Percentiles rank a stretch among this genome's conserved stretches.
phyloP scores from a whole-genome alignment of 345 rosid species.

The Melaleuca alternifolia region DNA sequence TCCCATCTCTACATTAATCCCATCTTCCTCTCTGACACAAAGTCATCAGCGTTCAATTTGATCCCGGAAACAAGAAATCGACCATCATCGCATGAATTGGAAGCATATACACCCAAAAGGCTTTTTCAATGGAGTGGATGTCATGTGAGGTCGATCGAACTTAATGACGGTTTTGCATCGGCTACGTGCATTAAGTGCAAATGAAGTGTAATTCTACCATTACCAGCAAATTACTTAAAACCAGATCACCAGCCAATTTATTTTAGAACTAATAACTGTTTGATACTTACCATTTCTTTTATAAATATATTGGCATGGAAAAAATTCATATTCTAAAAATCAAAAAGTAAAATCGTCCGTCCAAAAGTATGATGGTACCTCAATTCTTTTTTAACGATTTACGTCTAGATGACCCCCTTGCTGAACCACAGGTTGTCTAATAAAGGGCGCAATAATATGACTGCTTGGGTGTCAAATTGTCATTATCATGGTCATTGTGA shows the following conservation, averaged over 20 bases:
- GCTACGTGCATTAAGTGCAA: neutral
- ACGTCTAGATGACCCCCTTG: neutral
- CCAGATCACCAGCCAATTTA: neutral
- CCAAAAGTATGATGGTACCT: too few relatives aligned
- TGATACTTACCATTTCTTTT: neutral
- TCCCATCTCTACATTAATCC: neutral
- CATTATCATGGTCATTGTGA: neutral
- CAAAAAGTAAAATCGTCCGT: neutral
- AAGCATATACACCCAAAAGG: neutral
- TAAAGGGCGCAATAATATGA: neutral
- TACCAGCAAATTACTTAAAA: neutral
- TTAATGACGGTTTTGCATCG: neutral
- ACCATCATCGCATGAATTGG: neutral
- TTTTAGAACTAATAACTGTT: too few relatives aligned
- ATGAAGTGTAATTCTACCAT: neutral
- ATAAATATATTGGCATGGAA: neutral
- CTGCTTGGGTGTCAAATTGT: neutral
- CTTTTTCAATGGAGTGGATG: neutral
- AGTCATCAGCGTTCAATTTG: neutral
- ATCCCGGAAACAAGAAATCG: neutral
- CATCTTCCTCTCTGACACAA: neutral
- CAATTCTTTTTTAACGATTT: too few relatives aligned
- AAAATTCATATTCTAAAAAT: neutral
- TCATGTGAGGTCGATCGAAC: neutral
- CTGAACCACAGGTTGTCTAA: neutral